A percentile compares a stretch with the other conserved stretches of the same genome.
phyloP scores from a whole-genome alignment of 2,329 filamentous ascomycete species.

The Penicillium sp. region DNA sequence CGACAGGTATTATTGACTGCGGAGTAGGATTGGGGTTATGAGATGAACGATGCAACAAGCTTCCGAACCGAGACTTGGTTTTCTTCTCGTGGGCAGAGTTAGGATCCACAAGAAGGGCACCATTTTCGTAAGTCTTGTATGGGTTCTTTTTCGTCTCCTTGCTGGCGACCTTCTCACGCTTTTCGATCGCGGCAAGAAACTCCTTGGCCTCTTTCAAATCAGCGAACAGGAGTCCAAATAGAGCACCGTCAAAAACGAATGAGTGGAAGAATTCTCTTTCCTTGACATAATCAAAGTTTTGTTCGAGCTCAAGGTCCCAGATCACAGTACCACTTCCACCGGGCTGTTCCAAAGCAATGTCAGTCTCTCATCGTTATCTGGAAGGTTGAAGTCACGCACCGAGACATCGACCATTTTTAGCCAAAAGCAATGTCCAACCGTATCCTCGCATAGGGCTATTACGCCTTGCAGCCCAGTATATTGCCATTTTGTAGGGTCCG shows the following conservation, averaged over 20 bases:
- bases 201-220: constrained; percentile 98
- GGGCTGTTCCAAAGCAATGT: constrained; percentile 52
- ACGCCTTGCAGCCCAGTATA: constrained; percentile 94
- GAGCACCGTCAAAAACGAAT: constrained; percentile 89
- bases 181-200: constrained; percentile 96
- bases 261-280: constrained; percentile 97
- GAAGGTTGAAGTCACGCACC: constrained; percentile 56
- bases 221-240: constrained; percentile 83
- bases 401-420: constrained; percentile 96
- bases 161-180: constrained; percentile 91
- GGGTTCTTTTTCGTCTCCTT: constrained; percentile 79
- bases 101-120: background rate
- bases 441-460: constrained; percentile 84
- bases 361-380: constrained; percentile 1
- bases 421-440: constrained; percentile 95
- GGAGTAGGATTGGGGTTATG: constrained; percentile 36
- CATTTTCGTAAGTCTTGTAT: constrained; percentile 46
- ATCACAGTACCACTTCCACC: constrained; percentile 82
- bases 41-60: constrained; percentile 50
- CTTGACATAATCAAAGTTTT: constrained; percentile 91
- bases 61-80: constrained; percentile 40
- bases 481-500: constrained; percentile 82
- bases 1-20: constrained; percentile 28
- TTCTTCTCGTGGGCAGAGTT: constrained; percentile 18
- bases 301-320: constrained; percentile 98